A percentile compares a stretch with the other conserved stretches of the same genome.
Conservation (phyloP, 176 grass and related monocot species). For the Echinochloa phyllopogon region DNA sequence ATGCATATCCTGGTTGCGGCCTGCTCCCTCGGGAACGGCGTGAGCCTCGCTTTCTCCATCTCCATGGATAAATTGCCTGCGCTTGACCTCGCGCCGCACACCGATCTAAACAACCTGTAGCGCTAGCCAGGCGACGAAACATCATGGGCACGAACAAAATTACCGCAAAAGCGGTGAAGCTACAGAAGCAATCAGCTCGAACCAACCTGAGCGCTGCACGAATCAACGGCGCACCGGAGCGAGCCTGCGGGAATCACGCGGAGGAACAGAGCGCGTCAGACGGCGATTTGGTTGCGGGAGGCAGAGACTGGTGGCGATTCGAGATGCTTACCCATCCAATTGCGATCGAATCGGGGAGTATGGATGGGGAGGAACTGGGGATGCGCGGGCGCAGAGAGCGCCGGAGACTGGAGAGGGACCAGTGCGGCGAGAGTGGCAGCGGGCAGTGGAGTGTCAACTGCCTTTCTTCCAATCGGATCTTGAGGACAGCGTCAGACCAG, state of each 20-base stretch:
- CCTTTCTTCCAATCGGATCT: not conserved
- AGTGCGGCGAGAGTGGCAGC: not conserved
- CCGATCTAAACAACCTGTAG: conserved; percentile 31
- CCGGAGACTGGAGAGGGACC: not conserved
- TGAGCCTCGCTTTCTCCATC: conserved; percentile 47
- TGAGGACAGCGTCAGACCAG: not conserved
- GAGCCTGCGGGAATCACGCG: not conserved
- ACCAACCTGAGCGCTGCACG: conserved; percentile 35
- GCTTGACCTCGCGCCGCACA: not conserved
- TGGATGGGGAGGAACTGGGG: not conserved
- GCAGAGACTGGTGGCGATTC: not conserved
- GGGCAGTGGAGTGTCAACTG: not conserved
- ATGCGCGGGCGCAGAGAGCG: not conserved
- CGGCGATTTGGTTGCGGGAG: not conserved
- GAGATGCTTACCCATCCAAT: conserved; percentile 38
- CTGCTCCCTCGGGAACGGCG: conserved; percentile 26
- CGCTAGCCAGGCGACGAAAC: conserved; percentile 6
- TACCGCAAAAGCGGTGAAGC: not conserved
- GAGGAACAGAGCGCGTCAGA: not conserved
- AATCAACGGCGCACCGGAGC: conserved; percentile 34
- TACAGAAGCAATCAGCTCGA: not conserved
- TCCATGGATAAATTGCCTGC: conserved; percentile 43
- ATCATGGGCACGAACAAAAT: not conserved
- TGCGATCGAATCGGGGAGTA: not conserved
- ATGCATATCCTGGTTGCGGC: conserved; percentile 36